Evolutionary conservation across 495 filamentous ascomycete genomes (phyloP), one percentile per base, ranked within the genome.

Genomic region (Penicillium riverlandense): DNA sequence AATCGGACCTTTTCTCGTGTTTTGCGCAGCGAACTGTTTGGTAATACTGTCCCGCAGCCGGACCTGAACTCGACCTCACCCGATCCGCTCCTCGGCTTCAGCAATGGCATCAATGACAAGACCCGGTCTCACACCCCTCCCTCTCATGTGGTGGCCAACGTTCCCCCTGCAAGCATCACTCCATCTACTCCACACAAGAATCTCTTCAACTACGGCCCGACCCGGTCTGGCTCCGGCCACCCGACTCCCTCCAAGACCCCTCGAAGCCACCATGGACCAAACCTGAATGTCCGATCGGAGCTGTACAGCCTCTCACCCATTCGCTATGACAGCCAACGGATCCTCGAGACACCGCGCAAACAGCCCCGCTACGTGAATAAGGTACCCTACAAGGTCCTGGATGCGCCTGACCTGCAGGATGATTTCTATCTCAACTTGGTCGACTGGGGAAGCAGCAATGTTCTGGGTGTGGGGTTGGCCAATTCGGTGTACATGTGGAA

Each of bases 401-500:
- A 98, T 72, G 92, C 94, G 1, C 92, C 92, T 11, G 92, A 97
- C 48, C 63, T 98, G 11, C 90, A 90, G 27, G 92, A 98, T 53
- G 94, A 98, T 61, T 98, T 96, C 62, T 98, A 98, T 54, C 69
- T 98, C 29, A 98, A 98, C 53, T 65, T 98, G 22, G 90, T 98
- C 2, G 92, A 98, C 53, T 98, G 92, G 92, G 92, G 94, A n/a
- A 91, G 85, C 53, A 88, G 83, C 50, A 92, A 96, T 65, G 80
- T 95, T 15, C 67, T 98, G 7, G 94, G 89, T 11, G 92, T 98
- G 28, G 92, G 92, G 0, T 66, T 98, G 35, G 90, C 88, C 12
- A 86, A 82, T 28, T 91, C 86, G 40, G 92, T 98, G n/a, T 98
- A 96, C 57, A 92, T 97, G 86, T 98, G 92, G 90, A 94, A 95